Percentiles rank a stretch among this genome's conserved stretches.
phyloP scores from a whole-genome alignment of 73 alveolate genomes.

The Strombidium stylifer region DNA sequence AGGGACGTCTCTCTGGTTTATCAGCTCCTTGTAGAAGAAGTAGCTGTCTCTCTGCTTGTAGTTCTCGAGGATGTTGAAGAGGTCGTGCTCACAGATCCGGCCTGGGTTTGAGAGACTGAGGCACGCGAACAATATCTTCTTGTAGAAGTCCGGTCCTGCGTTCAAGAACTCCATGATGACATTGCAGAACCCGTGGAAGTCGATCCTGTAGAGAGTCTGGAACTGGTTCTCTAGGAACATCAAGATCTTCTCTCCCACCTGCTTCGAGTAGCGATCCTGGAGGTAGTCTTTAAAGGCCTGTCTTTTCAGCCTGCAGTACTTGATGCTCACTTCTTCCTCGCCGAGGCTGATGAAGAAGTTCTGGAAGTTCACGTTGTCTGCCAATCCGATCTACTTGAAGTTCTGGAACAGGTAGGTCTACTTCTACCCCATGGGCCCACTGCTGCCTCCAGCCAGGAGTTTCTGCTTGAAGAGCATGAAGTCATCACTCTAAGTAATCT shows the following conservation, averaged over 20 bases:
- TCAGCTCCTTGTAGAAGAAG: slow-evolving; percentile 17
- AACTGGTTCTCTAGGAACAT: not conserved
- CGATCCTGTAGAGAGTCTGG: slow-evolving; percentile 11
- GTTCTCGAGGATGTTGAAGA: slow-evolving; percentile 15
- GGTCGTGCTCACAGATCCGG: slow-evolving; percentile 14
- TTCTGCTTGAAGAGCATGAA: too few relatives aligned
- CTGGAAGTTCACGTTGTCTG: too few relatives aligned
- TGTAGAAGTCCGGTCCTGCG: slow-evolving; percentile 1
- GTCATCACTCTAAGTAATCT: too few relatives aligned
- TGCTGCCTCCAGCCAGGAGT: too few relatives aligned
- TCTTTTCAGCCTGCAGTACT: slow-evolving; percentile 5
- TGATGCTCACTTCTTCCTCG: too few relatives aligned
- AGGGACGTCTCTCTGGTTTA: not conserved
- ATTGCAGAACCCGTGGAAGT: slow-evolving; percentile 1
- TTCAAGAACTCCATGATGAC: slow-evolving; percentile 1
- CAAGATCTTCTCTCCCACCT: slow-evolving; percentile 16
- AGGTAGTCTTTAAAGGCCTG: not conserved
- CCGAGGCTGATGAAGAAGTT: too few relatives aligned
- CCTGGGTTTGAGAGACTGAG: slow-evolving; percentile 1
- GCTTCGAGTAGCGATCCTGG: slow-evolving; percentile 13
- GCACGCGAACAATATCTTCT: not conserved
- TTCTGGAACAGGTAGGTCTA: too few relatives aligned
- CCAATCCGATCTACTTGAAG: too few relatives aligned
- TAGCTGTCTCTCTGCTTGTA: slow-evolving; percentile 9
- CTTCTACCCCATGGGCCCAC: too few relatives aligned